phyloP scores from a whole-genome alignment of 202 grass and related monocot species.

The Schoenoplectus tabernaemontani region DNA sequence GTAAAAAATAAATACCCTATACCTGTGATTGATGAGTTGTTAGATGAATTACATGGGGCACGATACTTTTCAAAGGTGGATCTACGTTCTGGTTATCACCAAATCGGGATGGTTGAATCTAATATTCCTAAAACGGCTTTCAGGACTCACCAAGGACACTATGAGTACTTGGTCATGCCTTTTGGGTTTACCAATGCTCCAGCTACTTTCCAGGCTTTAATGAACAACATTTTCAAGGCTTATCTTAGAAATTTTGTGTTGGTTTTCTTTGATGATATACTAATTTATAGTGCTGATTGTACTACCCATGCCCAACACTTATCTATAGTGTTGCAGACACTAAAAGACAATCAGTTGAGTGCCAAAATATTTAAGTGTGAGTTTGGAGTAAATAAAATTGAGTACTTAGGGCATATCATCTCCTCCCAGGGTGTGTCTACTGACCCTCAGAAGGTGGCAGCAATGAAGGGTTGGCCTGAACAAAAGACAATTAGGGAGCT shows the following conservation, averaged over 20 bases:
- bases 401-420: background rate
- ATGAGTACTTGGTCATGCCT: background rate
- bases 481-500: background rate
- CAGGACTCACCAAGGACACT: background rate
- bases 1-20: background rate
- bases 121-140: background rate
- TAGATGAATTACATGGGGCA: background rate
- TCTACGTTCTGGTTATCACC: background rate
- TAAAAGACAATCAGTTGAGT: background rate
- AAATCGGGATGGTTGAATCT: background rate
- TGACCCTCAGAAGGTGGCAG: background rate
- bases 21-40: background rate
- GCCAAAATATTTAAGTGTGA: background rate
- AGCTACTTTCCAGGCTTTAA: background rate
- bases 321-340: background rate
- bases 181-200: background rate
- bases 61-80: background rate
- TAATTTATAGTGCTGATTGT: background rate
- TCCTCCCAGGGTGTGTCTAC: background rate
- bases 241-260: background rate
- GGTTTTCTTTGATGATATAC: background rate
- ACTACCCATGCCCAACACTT: background rate
- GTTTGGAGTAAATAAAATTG: background rate
- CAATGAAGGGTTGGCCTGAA: background rate
- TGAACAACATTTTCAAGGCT: background rate